Conservation (phyloP, 768 basidiomycete genomes). For the Naganishia antarctica region DNA sequence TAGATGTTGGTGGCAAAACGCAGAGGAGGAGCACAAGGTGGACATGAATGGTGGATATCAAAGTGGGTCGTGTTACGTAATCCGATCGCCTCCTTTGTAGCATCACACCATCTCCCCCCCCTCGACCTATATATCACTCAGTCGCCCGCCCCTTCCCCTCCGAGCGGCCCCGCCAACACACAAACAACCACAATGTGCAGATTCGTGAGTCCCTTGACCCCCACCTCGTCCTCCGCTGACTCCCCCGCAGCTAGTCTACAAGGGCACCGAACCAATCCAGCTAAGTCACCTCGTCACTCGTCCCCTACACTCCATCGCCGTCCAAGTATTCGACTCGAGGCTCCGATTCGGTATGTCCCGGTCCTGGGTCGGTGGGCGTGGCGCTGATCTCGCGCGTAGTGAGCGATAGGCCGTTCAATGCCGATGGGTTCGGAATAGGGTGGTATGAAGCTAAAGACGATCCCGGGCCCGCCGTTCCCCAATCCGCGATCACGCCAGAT, state of each 20-base stretch:
- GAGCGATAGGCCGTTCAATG: conserved; percentile 39
- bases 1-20: too few relatives aligned
- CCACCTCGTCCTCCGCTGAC: conserved; percentile 6
- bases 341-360: conserved; percentile 54
- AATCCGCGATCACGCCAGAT: neutral
- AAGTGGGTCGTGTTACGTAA: neutral
- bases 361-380: neutral
- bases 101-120: neutral
- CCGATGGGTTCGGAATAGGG: conserved; percentile 90
- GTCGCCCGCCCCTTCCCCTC: neutral
- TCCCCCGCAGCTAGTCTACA: conserved; percentile 66
- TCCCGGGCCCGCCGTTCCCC: neutral
- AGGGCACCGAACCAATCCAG: conserved; percentile 87
- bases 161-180: neutral
- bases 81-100: neutral
- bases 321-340: conserved; percentile 92
- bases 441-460: conserved; percentile 67
- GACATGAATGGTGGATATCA: neutral
- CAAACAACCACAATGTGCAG: conserved; percentile 32
- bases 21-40: neutral
- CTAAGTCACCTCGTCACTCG: conserved; percentile 88
- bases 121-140: neutral
- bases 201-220: conserved; percentile 31
- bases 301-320: conserved; percentile 92
- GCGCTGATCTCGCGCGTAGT: neutral